Evolutionary conservation across 345 rosid species (phyloP).

Genomic region (Ceriops decandra): DNA sequence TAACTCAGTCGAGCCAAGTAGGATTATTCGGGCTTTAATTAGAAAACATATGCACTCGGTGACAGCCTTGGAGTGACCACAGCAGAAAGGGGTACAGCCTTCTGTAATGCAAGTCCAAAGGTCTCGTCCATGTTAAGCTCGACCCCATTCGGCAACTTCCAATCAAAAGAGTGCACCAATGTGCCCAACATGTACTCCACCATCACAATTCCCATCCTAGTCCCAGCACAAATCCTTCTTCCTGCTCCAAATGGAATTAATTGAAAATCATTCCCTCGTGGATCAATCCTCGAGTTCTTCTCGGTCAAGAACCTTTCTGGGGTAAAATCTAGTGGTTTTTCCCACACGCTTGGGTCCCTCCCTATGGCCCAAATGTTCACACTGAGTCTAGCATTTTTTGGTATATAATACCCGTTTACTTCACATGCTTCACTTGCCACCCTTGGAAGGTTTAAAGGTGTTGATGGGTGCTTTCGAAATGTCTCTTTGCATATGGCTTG

Average conservation of each 20-base stretch:
- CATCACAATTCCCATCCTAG: conserved; percentile 48
- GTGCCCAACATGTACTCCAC: conserved; percentile 53
- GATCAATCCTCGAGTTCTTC: conserved; percentile 32
- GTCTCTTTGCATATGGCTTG: conserved; percentile 59
- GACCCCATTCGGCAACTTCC: conserved; percentile 37
- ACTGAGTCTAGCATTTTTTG: conserved; percentile 34
- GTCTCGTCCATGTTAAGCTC: conserved; percentile 51
- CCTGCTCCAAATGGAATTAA: conserved; percentile 56
- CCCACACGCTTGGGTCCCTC: conserved; percentile 27
- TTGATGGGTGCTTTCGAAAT: conserved; percentile 51
- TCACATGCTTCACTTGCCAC: conserved; percentile 36
- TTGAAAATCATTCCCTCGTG: conserved; percentile 48
- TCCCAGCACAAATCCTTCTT: conserved; percentile 52
- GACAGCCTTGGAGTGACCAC: conserved; percentile 40
- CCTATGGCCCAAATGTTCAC: conserved; percentile 37
- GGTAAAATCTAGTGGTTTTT: conserved; percentile 35
- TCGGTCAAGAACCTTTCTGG: conserved; percentile 44
- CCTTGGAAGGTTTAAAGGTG: conserved; percentile 50
- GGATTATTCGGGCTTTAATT: neutral
- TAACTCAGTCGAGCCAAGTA: no score
- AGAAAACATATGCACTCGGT: conserved; percentile 30
- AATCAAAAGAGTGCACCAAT: conserved; percentile 51
- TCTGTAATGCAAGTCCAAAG: conserved; percentile 57
- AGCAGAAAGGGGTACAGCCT: conserved; percentile 51
- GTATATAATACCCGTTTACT: conserved; percentile 32